Evolutionary conservation across 164 flowering plant species (phyloP), one percentile per base, ranked within the genome.

Genomic region (Chloranthus sessilifolius): DNA sequence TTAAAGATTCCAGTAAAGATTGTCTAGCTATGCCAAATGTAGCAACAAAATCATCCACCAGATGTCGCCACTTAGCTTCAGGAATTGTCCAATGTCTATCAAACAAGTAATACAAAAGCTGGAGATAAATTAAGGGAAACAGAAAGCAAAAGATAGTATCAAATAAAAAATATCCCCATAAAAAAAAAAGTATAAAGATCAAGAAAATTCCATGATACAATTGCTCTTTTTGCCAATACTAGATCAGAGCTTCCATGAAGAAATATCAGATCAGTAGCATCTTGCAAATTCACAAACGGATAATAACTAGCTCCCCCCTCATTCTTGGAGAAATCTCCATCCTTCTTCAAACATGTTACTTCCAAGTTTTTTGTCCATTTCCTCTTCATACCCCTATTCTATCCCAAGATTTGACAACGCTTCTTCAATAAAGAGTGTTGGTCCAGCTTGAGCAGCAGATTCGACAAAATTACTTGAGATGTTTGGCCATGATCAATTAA

Each of bases 221-320:
- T 94, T 34, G 99, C 96, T 60, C 67, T 78, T 63, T 94, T 94
- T 5, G 99, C 96, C 54, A 89, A 73, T 47, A 87, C 87, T 75
- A 85, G 45, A 71, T 87, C 91, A 30, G 95, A 80, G 62, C 81
- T 80, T 62, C 99, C 96, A 63, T 38, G 75, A 28, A 94, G 65
- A 57, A 94, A 89, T 16, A 94, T 90, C 51, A 78, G 34, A 59
- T 94, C 97, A 46, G 66, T 55, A 58, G 94, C 96, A 73, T 69
- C 80, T 61, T 85, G 78, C 51, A 87, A 58, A 72, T 64, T 87
- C 73, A 81, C 82, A 74, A 94, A 94, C 24, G 97, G 99, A 65
- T 89, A 52, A 25, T 8, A 92, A 70, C 75, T 68, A 53, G 79
- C 79, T 50, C 65, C 5, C 49, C 83, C 90, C 30, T 79, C 86